These are phyloP conservation scores for Astrothelium macrocarpum DNA, from an alignment of 495 filamentous ascomycete genomes.

Conservation along the genomic window DNA sequence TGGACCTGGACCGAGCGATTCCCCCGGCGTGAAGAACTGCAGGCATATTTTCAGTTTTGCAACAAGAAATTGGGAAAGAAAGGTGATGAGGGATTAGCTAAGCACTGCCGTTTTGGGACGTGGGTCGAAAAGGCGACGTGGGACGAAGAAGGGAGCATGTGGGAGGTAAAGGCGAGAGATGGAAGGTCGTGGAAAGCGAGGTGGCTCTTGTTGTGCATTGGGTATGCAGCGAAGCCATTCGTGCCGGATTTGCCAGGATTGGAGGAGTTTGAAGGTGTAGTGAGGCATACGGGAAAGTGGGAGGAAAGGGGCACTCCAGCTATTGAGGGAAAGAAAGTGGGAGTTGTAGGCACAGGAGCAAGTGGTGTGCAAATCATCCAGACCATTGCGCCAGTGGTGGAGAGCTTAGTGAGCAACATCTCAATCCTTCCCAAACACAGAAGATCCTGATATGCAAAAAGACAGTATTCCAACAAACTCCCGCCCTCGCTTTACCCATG, in stretches of 20 bases:
- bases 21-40: slow-evolving; percentile 21
- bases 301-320: slow-evolving; percentile 26
- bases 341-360: slow-evolving; percentile 19
- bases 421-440: not conserved
- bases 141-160: slow-evolving; percentile 16
- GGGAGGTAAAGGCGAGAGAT: slow-evolving; percentile 22
- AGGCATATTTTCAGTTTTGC: slow-evolving; percentile 27
- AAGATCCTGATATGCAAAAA: not conserved
- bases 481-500: slow-evolving; percentile 20
- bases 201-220: slow-evolving; percentile 17
- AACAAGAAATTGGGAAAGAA: slow-evolving; percentile 22
- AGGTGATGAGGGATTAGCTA: not conserved
- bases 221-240: slow-evolving; percentile 12
- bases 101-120: slow-evolving; percentile 20
- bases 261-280: slow-evolving; percentile 33
- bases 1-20: slow-evolving; percentile 22
- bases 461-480: slow-evolving; percentile 22
- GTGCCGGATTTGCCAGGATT: slow-evolving; percentile 30
- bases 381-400: slow-evolving; percentile 16
- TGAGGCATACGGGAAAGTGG: slow-evolving; percentile 45
- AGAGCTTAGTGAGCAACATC: slow-evolving; percentile 5
- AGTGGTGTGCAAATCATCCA: slow-evolving; percentile 23
- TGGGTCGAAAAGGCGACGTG: slow-evolving; percentile 22
- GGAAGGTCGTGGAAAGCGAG: slow-evolving; percentile 9
- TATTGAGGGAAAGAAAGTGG: slow-evolving; percentile 18